Percentiles rank a stretch among this genome's conserved stretches.
Evolutionary conservation across 345 rosid species (phyloP).

Genomic region (Rhizophora mangle): DNA sequence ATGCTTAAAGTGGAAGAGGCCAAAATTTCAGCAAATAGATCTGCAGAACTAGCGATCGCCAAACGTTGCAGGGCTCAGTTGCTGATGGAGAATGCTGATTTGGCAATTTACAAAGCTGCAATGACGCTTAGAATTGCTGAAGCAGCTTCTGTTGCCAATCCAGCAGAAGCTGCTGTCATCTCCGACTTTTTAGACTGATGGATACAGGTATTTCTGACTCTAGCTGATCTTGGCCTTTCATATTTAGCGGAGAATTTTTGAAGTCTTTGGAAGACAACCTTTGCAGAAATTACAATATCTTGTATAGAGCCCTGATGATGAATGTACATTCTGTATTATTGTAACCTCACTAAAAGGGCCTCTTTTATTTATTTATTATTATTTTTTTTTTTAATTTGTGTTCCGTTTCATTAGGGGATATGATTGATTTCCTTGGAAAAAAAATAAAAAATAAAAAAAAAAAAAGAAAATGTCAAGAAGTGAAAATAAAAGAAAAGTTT

Average conservation of each 20-base stretch:
- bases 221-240: constrained; percentile 1
- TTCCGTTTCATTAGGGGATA: constrained; percentile 13
- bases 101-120: constrained; percentile 72
- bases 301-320: constrained; percentile 36
- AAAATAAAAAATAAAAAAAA: background rate
- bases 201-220: constrained; percentile 1
- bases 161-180: constrained; percentile 26
- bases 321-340: constrained; percentile 45
- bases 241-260: constrained; percentile 18
- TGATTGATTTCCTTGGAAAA: constrained; percentile 6
- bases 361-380: too few species aligned
- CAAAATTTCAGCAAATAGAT: constrained; percentile 33
- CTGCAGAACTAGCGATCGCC: constrained; percentile 46
- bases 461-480: background rate
- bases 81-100: constrained; percentile 71
- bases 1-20: constrained; percentile 53
- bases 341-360: constrained; percentile 32
- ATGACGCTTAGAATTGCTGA: constrained; percentile 69
- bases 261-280: constrained; percentile 17
- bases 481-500: constrained; percentile 5
- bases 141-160: constrained; percentile 39
- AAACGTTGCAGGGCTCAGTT: constrained; percentile 67
- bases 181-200: constrained; percentile 35
- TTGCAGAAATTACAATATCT: constrained; percentile 23
- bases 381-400: too few species aligned